Evolutionary conservation across 306 rosid species (phyloP), one percentile per base, ranked within the genome.

Genomic region (Trifolium subterraneum): DNA sequence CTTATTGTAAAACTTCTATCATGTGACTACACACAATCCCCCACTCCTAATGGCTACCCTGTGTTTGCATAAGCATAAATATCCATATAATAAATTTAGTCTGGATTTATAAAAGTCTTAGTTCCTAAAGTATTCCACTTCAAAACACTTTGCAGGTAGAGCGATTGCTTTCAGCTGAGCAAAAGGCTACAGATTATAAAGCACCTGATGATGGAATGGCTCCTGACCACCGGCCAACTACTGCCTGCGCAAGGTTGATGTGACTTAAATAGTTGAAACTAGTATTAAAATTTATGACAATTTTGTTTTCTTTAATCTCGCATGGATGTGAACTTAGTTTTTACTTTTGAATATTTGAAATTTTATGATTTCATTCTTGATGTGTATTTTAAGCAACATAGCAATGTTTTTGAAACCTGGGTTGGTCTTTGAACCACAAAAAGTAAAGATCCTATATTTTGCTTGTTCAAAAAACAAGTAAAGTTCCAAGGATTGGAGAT

Each of bases 221-320:
- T 82, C 97, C 97, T 74, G 99, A 95, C 79, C 99, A 95, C 84
- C 90, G 99, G 68, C 90, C 98, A 42, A 95, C 99, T 52, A 88
- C 31, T 86, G 99, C 99, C 76, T 95, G 99, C 79, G 71, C 97
- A 39, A 95, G 99, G 99, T 94, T 83, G 72, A 45, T 61, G 22
- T 44, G 70, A 74, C 71, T 61, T 55, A 63, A 27, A 10, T 39
- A 73, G 44, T 39, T 72, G 73, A 47, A 76, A 55, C 36, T 65
- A 67, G 55, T 54, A 56, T 35, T 70, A 7, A 13, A 36, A 38
- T 56, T 41, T 36, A 54, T 59, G 44, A 60, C 71, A 12, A 45
- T 50, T 67, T 70, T 50, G 22, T 25, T 47, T 75, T 36, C 25
- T 55, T 27, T 64, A 18, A n/a, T n/a, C n/a, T 63, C 44, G 16